Evolutionary conservation across 768 basidiomycete genomes (phyloP), one percentile per base, ranked within the genome.

Genomic region (Tulasnella sp.): DNA sequence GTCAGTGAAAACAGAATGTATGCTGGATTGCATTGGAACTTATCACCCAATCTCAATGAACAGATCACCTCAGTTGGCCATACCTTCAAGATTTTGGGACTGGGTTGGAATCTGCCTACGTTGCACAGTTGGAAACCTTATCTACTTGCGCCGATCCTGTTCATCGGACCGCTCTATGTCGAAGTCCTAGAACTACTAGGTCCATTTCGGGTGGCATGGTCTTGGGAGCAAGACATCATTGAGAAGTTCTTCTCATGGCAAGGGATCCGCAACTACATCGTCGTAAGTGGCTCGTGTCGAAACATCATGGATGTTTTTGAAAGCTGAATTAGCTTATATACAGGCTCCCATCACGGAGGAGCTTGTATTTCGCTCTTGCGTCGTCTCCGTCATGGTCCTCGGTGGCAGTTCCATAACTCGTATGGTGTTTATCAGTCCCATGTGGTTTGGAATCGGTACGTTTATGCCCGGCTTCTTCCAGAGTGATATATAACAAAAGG

Each of bases 311-410:
- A 8, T 61, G 17, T 0, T 13, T 47, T 4, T 17, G n/a, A 29
- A 45, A 27, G 27, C 17, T 47, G 32, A 19, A 44, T 23, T n/a
- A 45, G 4, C 17, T 7, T 26, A 30, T 19, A 9, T 3, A 29
- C 61, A 93, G 91, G 93, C 79, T 3, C 95, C 95, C 0, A 70
- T 93, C 32, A 94, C 94, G 0, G 95, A 99, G 73, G 95, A 98
- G 70, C 60, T 96, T 24, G 88, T 90, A 7, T 98, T 96, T 69
- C 77, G 96, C 26, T 83, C 88, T 0, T 93, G 90, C 68, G 78
- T 95, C 27, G 74, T 96, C 19, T 74, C 84, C 1, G 77, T 83
- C 7, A 86, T 88, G 64, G 76, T 82, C 58, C 77, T 95, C 52
- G 79, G 84, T 0, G 81, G 81, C 17, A 75, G 76, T 1, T 77